Evolutionary conservation across 129 eudicot species (phyloP), one percentile per base, ranked within the genome.

Genomic region (Sambucus nigra): DNA sequence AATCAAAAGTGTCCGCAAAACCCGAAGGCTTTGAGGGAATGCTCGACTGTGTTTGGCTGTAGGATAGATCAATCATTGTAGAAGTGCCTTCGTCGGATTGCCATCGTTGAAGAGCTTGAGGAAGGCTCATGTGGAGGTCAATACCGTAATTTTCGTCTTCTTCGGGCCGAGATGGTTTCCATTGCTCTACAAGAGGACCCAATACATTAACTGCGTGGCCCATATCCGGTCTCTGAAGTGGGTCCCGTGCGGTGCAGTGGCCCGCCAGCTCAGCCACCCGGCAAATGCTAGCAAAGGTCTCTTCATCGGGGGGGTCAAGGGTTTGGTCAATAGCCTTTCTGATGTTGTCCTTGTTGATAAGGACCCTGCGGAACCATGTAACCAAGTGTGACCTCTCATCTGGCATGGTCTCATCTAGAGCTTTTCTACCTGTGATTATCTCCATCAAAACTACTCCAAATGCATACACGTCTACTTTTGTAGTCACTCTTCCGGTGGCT

Each of bases 61-160:
- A 72, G 7, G 91, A 77, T 45, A 83, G n/a, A 53, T 80, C 88
- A 15, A 75, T 71, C 72, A 74, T 80, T 33, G 84, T 70, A 17
- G 92, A 88, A 53, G 97, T 80, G 18, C 94, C 97, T 74, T 88
- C 97, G 38, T 78, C 78, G 6, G 92, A 77, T 81, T 88, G 97
- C 97, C 97, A 88, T 66, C 94, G 73, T 66, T 69, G 85, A 54
- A 88, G 81, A 60, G 80, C 92, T 65, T 88, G 88, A 13, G 97
- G 93, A 29, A 84, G 88, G 67, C 87, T 84, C 97, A 88, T 75
- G 45, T 80, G 75, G 20, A 72, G 87, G 51, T 88, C 86, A 25
- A 84, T 81, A 13, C 88, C 96, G 56, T 62, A 61, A 17, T 64
- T 73, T 20, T 77, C 97, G 47, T 82, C 96, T 49, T 87, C 88